Conservation (phyloP, 2,329 filamentous ascomycete species). For the Penicillium sp. region DNA sequence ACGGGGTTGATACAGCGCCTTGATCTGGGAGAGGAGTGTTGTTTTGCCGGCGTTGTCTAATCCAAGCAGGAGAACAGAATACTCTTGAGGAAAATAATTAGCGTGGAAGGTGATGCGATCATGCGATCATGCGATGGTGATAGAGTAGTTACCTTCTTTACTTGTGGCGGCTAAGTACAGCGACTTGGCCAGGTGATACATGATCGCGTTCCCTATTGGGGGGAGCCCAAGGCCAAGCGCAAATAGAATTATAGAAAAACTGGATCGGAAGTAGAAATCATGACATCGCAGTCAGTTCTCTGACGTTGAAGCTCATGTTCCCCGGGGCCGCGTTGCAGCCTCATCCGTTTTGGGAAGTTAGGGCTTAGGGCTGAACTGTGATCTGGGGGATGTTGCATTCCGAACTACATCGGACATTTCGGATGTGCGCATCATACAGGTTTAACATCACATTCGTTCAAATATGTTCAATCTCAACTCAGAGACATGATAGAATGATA, state of each 20-base stretch:
- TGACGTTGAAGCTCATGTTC: neutral
- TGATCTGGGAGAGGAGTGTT: slow-evolving; percentile 95
- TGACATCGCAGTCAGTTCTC: slow-evolving; percentile 16
- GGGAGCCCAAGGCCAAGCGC: slow-evolving; percentile 16
- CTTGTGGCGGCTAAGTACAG: slow-evolving; percentile 93
- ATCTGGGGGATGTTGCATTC: neutral
- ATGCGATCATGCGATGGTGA: neutral
- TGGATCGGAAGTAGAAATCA: slow-evolving; percentile 9
- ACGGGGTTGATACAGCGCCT: slow-evolving; percentile 67
- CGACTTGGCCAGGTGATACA: slow-evolving; percentile 96
- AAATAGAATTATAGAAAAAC: slow-evolving; percentile 1
- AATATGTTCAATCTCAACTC: neutral
- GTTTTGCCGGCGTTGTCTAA: slow-evolving; percentile 99
- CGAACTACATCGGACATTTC: neutral
- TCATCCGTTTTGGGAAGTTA: slow-evolving; percentile 23
- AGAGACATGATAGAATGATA: neutral
- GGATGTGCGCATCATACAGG: neutral
- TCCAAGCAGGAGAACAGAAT: slow-evolving; percentile 93
- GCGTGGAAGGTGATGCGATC: neutral
- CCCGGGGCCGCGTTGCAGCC: slow-evolving; percentile 12
- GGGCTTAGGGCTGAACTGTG: slow-evolving; percentile 22
- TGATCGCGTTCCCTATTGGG: slow-evolving; percentile 40
- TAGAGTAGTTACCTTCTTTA: slow-evolving; percentile 70
- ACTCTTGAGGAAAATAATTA: slow-evolving; percentile 58
- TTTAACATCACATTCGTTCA: neutral